Base-by-base conservation (phyloP, 306 rosid genomes). In the Citrullus colocynthis region DNA sequence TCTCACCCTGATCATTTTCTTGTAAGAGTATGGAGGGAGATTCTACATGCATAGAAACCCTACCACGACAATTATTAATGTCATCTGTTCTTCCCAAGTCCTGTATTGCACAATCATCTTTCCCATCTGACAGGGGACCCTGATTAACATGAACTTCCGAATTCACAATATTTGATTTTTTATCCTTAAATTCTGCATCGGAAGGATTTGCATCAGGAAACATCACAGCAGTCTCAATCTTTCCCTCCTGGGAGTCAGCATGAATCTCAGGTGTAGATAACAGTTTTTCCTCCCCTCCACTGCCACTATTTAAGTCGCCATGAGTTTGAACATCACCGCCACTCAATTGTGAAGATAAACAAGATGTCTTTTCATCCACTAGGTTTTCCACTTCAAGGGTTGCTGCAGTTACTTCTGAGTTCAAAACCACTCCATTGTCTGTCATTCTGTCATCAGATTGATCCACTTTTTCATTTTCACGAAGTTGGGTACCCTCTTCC, bases 351-450 rank as follows among this genome's bases (percentile, higher is more conserved):
- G 90, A 83, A 77, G 95, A 81, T 74, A 87, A 82, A 82, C 85
- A 86, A 2, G 84, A 77, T 44, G 86, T 82, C 41, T 81, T 84
- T 82, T 80, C 93, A 85, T 78, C 77, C 16, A 37, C 75, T 78
- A 84, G 89, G 80, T 83, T 83, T 74, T 88, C 92, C n/a, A 64
- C 80, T 80, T 84, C 74, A 74, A 58, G 81, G 83, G 78, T 78
- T 61, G 70, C 75, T 28, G 79, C 76, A 41, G 80, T 69, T 52
- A 78, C 82, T 83, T 85, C 87, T 24, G 88, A 83, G 61, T 81
- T 84, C 78, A 78, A 60, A 54, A 79, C 82, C 44, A 54, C 65
- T 69, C 63, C 80, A 57, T 82, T 81, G 67, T 85, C 90, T n/a
- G 13, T 55, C 45, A 66, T 74, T 66, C 80, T 81, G 76, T 82